A percentile compares a stretch with the other conserved stretches of the same genome.
Conservation (phyloP, 208 protist genomes). For the Wallacemonas sp. region DNA sequence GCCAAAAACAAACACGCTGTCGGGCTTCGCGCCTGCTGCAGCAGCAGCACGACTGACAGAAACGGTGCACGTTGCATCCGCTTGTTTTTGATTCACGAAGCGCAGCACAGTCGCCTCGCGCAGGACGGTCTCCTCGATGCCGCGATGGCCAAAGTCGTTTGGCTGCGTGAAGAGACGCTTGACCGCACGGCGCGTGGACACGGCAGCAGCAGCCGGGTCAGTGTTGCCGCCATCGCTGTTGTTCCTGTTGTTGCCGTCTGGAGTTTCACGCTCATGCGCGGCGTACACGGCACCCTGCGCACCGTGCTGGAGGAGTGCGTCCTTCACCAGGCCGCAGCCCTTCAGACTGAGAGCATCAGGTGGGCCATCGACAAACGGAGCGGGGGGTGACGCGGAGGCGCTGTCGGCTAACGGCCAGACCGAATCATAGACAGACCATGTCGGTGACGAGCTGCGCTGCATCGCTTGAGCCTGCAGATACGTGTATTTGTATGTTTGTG, state of each 20-base stretch:
- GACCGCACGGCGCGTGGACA: conserved; percentile 41
- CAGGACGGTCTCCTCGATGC: conserved; percentile 67
- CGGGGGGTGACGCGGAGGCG: neutral
- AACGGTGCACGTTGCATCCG: no score
- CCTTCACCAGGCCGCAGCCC: conserved; percentile 54
- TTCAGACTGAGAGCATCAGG: conserved; percentile 33
- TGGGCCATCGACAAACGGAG: conserved; percentile 31
- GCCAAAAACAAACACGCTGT: neutral
- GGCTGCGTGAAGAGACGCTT: conserved; percentile 82
- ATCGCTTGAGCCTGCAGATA: no score
- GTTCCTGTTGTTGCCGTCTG: no score
- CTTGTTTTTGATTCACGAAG: conserved; percentile 26
- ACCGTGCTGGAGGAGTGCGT: conserved; percentile 60
- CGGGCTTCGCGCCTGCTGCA: neutral
- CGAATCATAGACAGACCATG: conserved; percentile 6
- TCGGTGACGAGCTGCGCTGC: neutral
- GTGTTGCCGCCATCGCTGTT: neutral
- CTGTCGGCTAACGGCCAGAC: neutral
- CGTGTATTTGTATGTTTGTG: no score
- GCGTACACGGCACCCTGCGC: conserved; percentile 84
- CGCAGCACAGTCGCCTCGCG: conserved; percentile 75
- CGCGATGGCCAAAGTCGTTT: conserved; percentile 69
- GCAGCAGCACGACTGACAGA: no score
- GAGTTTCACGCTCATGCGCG: conserved; percentile 55
- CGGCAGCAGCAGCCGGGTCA: neutral